Conservation (phyloP, 202 grass and related monocot species). For the Hordeum pubiflorum region DNA sequence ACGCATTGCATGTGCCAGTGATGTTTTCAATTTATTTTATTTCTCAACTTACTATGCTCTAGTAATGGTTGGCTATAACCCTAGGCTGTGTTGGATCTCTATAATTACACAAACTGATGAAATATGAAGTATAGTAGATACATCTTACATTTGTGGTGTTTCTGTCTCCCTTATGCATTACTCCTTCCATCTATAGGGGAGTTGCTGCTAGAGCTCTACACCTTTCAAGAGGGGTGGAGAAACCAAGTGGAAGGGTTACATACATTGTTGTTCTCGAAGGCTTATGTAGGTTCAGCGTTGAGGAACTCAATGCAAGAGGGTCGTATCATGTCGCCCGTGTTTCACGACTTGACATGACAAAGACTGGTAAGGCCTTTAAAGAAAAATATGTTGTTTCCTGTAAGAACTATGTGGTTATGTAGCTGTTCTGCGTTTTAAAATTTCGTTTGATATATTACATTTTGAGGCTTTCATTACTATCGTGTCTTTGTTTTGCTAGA, state of each 20-base stretch:
- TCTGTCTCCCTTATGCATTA: background rate
- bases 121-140: background rate
- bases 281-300: constrained; percentile 91
- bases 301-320: constrained; percentile 79
- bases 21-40: background rate
- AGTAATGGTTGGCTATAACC: background rate
- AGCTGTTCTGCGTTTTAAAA: background rate
- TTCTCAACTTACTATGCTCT: background rate
- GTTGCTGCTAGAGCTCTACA: constrained; percentile 99
- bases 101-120: background rate
- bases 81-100: background rate
- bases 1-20: background rate
- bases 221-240: constrained; percentile 95
- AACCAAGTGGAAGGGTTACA: constrained; percentile 93
- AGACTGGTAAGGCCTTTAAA: constrained; percentile 49
- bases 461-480: constrained; percentile 6
- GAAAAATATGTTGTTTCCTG: background rate
- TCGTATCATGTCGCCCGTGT: constrained; percentile 84
- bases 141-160: background rate
- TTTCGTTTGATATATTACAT: constrained; percentile 12
- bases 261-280: constrained; percentile 98
- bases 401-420: background rate
- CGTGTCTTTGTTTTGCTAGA: constrained; percentile 44
- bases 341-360: constrained; percentile 93
- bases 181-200: constrained; percentile 46